Conservation (phyloP, 257 asterid species). For the Plantago major region DNA sequence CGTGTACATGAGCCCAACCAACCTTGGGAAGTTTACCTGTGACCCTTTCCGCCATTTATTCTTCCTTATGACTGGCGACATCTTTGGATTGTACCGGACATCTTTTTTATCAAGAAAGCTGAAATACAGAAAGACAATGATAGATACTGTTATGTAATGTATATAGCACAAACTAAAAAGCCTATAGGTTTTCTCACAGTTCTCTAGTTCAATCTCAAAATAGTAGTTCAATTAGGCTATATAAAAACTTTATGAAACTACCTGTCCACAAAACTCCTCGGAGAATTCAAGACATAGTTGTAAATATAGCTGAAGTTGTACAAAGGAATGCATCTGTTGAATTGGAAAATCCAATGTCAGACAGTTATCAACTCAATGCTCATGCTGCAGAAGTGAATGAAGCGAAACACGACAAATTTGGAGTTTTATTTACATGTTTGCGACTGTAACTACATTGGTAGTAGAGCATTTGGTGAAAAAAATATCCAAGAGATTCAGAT, state of each 20-base stretch:
- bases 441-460: neutral
- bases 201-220: neutral
- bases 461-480: neutral
- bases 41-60: constrained; percentile 98
- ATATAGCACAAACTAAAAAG: constrained; percentile 5
- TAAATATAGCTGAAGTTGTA: constrained; percentile 89
- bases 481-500: neutral
- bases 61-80: constrained; percentile 81
- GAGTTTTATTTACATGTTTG: constrained; percentile 1
- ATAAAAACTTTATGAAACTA: constrained; percentile 18
- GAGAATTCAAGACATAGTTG: constrained; percentile 71
- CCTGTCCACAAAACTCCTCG: constrained; percentile 98
- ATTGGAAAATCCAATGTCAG: constrained; percentile 30
- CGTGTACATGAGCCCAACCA: constrained; percentile 10
- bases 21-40: constrained; percentile 49
- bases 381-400: constrained; percentile 17
- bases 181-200: constrained; percentile 7
- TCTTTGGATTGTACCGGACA: constrained; percentile 76
- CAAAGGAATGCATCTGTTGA: constrained; percentile 86
- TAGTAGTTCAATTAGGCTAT: constrained; percentile 9
- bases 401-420: neutral
- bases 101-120: constrained; percentile 84
- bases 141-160: constrained; percentile 5
- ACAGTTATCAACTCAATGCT: constrained; percentile 5
- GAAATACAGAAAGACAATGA: constrained; percentile 16